Conservation (phyloP, 2,329 filamentous ascomycete species). For the Colletotrichum eremochloae region DNA sequence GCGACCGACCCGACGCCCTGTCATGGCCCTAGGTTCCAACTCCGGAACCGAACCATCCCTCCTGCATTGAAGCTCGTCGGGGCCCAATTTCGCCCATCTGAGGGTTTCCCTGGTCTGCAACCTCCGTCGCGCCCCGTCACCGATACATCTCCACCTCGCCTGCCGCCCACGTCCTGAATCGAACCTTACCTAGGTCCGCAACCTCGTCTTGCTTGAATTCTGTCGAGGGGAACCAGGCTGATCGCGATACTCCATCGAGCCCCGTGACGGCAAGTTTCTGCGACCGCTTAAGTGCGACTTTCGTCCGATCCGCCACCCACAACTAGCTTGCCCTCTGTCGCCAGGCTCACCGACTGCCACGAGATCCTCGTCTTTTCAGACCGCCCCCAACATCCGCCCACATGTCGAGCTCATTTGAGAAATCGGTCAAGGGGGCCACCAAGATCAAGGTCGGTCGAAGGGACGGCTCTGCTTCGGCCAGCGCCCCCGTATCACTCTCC, state of each 20-base stretch:
- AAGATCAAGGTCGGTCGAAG: constrained; percentile 84
- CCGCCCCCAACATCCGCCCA: constrained; percentile 9
- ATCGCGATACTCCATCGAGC: constrained; percentile 21
- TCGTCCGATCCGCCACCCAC: constrained; percentile 38
- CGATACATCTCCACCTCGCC: constrained; percentile 22
- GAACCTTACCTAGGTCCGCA: neutral
- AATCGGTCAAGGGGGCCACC: constrained; percentile 98
- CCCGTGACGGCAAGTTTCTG: constrained; percentile 33
- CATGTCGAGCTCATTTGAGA: constrained; percentile 95
- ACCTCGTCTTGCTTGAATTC: neutral
- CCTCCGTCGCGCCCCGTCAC: constrained; percentile 32
- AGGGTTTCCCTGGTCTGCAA: constrained; percentile 39
- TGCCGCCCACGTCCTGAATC: constrained; percentile 18
- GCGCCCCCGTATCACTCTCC: constrained; percentile 10
- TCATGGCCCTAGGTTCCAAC: constrained; percentile 35
- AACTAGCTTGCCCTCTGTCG: constrained; percentile 32
- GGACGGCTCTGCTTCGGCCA: constrained; percentile 5
- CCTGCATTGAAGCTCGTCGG: constrained; percentile 38
- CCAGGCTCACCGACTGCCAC: constrained; percentile 43
- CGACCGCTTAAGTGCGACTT: constrained; percentile 22
- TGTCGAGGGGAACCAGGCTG: neutral
- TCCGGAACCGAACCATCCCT: constrained; percentile 28
- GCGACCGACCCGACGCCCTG: constrained; percentile 21
- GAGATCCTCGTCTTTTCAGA: neutral
- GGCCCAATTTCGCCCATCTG: constrained; percentile 34